phyloP scores from a whole-genome alignment of 2,329 filamentous ascomycete species.

The Colletotrichum lindemuthianum region DNA sequence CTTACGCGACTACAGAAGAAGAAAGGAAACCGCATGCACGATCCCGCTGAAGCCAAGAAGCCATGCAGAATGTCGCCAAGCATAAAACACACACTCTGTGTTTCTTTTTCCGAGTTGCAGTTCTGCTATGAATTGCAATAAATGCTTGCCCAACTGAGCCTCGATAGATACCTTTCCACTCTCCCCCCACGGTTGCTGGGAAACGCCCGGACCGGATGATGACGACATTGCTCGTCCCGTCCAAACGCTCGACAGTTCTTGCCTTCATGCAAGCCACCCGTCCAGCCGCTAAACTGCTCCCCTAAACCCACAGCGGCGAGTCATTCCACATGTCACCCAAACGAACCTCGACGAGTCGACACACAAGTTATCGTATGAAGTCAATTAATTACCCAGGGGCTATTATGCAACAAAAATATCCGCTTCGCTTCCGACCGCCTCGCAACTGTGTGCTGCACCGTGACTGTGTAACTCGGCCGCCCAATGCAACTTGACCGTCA shows the following conservation, averaged over 20 bases:
- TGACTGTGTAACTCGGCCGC: conserved; percentile 1
- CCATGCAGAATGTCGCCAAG: background rate
- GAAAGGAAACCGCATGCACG: conserved; percentile 15
- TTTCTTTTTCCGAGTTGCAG: background rate
- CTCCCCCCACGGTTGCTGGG: conserved; percentile 5
- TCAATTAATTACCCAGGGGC: background rate
- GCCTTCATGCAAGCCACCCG: conserved; percentile 18
- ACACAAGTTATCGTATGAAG: too few relatives aligned
- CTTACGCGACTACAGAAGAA: conserved; percentile 14
- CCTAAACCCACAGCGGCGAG: conserved; percentile 8
- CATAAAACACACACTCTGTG: background rate
- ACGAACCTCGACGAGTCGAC: background rate
- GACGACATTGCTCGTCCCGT: conserved; percentile 7
- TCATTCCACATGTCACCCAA: conserved; percentile 15
- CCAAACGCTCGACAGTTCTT: background rate
- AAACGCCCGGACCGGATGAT: background rate
- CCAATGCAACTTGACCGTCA: background rate
- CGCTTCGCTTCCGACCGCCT: conserved; percentile 14
- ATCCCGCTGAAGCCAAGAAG: conserved; percentile 17
- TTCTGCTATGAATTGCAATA: background rate
- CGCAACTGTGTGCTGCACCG: background rate
- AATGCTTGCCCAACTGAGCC: background rate
- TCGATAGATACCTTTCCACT: background rate
- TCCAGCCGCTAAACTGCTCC: conserved; percentile 5
- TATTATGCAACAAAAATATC: conserved; percentile 1